These are phyloP conservation scores for Xylariaceae sp. DNA, from an alignment of 2,329 filamentous ascomycete genomes.

Conservation along the genomic window DNA sequence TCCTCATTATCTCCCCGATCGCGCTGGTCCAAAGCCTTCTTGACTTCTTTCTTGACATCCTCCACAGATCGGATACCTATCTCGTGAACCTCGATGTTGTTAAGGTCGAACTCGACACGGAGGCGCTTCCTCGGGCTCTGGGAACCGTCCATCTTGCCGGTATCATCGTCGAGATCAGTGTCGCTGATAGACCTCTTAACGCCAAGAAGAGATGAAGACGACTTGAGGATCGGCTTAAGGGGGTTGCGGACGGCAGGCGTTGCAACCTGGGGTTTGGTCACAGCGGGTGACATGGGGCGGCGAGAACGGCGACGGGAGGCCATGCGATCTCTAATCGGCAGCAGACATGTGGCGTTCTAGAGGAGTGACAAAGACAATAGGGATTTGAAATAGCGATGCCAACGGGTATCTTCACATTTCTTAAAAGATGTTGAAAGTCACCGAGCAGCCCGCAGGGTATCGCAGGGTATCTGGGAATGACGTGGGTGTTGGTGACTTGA, in stretches of 20 bases:
- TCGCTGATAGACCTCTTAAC: conserved; percentile 41
- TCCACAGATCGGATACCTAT: conserved; percentile 50
- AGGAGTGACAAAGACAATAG: conserved; percentile 4
- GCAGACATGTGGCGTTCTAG: conserved; percentile 7
- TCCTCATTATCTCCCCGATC: conserved; percentile 54
- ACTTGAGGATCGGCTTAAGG: conserved; percentile 52
- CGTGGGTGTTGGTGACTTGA: no score
- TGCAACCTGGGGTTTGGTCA: conserved; percentile 22
- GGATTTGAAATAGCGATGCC: background rate
- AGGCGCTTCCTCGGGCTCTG: conserved; percentile 50
- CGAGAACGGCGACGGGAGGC: background rate
- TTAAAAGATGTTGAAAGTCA: background rate
- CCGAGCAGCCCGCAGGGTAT: no score
- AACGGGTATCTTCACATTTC: background rate
- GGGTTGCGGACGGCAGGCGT: conserved; percentile 36
- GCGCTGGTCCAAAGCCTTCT: conserved; percentile 54
- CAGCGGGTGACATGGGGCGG: conserved; percentile 20
- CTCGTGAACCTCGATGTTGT: conserved; percentile 53
- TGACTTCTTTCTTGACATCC: conserved; percentile 53
- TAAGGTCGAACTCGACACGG: conserved; percentile 57
- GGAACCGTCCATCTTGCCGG: conserved; percentile 30
- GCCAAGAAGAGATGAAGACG: conserved; percentile 41
- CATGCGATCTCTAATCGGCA: background rate
- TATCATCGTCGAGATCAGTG: conserved; percentile 38
- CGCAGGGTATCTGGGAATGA: no score